Conservation (phyloP, 2,329 filamentous ascomycete genomes). For the Harringtonia aguacate region DNA sequence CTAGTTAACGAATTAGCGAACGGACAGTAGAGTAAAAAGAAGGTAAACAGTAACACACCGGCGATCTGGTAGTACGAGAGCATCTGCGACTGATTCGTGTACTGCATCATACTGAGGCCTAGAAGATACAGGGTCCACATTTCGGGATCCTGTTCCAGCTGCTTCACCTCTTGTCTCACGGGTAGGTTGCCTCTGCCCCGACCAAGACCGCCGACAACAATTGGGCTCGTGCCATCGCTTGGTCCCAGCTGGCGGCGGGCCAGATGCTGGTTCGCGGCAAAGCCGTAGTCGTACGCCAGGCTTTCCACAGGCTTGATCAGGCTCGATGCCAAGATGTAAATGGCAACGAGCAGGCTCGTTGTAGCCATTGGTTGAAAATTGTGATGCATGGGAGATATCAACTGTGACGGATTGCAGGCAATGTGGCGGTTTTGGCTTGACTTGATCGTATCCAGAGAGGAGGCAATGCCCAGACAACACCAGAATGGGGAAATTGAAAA, state of each 20-base stretch:
- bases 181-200: constrained; percentile 21
- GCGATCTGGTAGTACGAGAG: constrained; percentile 72
- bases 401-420: too few species aligned
- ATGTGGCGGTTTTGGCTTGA: too few species aligned
- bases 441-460: too few species aligned
- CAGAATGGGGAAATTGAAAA: neutral
- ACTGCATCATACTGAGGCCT: constrained; percentile 62
- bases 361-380: neutral
- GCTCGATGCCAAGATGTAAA: neutral
- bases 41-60: constrained; percentile 35
- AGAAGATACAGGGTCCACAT: constrained; percentile 70
- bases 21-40: neutral
- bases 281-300: constrained; percentile 41
- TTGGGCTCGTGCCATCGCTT: constrained; percentile 10
- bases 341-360: too few species aligned
- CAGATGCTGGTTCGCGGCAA: constrained; percentile 24
- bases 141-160: constrained; percentile 52
- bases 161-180: constrained; percentile 54
- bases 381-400: too few species aligned
- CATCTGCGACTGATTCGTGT: constrained; percentile 47
- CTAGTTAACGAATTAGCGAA: constrained; percentile 25
- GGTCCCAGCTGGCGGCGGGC: constrained; percentile 27
- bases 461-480: too few species aligned
- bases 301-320: neutral
- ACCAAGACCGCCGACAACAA: constrained; percentile 34